A percentile compares a stretch with the other conserved stretches of the same genome.
Conservation (phyloP, 192 early-diverging fungal species). For the Bifiguratus adelaidae region DNA sequence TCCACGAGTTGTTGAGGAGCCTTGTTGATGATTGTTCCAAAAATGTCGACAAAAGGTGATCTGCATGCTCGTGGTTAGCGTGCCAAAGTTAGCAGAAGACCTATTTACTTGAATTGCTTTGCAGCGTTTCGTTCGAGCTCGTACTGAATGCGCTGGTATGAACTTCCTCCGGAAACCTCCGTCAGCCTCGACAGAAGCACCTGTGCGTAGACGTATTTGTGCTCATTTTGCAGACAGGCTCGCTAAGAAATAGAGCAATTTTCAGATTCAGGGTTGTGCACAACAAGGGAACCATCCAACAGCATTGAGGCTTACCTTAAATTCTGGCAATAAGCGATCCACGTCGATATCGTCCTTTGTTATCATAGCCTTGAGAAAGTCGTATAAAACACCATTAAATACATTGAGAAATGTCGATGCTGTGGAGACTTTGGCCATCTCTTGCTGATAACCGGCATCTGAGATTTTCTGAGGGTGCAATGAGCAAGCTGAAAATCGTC, state of each 20-base stretch:
- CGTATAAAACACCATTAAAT: slow-evolving; percentile 49
- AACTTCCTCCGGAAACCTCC: slow-evolving; percentile 25
- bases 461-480: slow-evolving; percentile 34
- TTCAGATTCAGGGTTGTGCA: too few species aligned
- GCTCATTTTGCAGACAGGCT: slow-evolving; percentile 40
- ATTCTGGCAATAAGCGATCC: slow-evolving; percentile 37
- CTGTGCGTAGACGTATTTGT: slow-evolving; percentile 43
- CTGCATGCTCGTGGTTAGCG: slow-evolving; percentile 10
- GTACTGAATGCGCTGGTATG: slow-evolving; percentile 29
- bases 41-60: slow-evolving; percentile 14
- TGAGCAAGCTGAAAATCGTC: background rate
- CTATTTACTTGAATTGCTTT: slow-evolving; percentile 27
- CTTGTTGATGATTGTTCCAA: slow-evolving; percentile 22
- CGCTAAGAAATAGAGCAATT: slow-evolving; percentile 18
- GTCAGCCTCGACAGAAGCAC: slow-evolving; percentile 25
- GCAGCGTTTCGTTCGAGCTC: slow-evolving; percentile 34
- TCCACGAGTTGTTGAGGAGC: slow-evolving; percentile 22
- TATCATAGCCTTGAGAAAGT: slow-evolving; percentile 47
- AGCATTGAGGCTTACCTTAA: slow-evolving; percentile 28
- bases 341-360: slow-evolving; percentile 46
- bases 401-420: slow-evolving; percentile 56
- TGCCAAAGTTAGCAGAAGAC: background rate
- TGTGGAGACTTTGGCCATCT: slow-evolving; percentile 53
- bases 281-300: background rate
- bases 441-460: slow-evolving; percentile 49